phyloP scores from a whole-genome alignment of 352 stramenopile species.

The Phytophthora tubulina region DNA sequence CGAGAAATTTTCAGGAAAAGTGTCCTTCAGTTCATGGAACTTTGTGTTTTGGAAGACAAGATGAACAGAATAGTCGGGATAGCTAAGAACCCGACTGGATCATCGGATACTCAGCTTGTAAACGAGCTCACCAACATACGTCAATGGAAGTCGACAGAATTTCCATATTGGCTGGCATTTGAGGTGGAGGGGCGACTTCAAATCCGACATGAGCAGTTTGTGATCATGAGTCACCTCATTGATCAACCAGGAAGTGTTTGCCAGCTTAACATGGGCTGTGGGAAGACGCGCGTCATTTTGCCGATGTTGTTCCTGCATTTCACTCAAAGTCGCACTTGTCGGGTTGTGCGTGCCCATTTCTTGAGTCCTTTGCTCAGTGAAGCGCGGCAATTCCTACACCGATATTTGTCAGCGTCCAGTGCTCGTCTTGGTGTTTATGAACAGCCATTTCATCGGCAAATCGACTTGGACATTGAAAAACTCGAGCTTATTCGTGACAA shows the following conservation, averaged over 20 bases:
- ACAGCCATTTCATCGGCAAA: conserved; percentile 79
- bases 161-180: conserved; percentile 89
- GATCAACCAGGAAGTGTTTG: conserved; percentile 69
- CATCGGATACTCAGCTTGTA: conserved; percentile 46
- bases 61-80: conserved; percentile 48
- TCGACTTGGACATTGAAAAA: conserved; percentile 40
- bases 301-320: conserved; percentile 90
- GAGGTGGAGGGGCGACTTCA: conserved; percentile 84
- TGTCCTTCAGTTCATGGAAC: conserved; percentile 51
- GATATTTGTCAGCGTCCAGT: conserved; percentile 54
- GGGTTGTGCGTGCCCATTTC: conserved; percentile 70
- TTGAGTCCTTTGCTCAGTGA: conserved; percentile 71
- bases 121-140: conserved; percentile 63
- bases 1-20: conserved; percentile 32
- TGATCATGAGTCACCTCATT: conserved; percentile 79
- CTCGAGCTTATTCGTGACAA: conserved; percentile 49
- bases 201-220: conserved; percentile 86
- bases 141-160: conserved; percentile 58
- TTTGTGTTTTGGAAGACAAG: conserved; percentile 87
- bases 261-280: conserved; percentile 90
- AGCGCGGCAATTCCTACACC: conserved; percentile 73
- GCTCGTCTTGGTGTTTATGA: conserved; percentile 61
- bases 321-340: conserved; percentile 20
- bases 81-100: neutral
- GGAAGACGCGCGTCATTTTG: conserved; percentile 89